Evolutionary conservation across 495 filamentous ascomycete species (phyloP).

Genomic region (Podospora didyma): DNA sequence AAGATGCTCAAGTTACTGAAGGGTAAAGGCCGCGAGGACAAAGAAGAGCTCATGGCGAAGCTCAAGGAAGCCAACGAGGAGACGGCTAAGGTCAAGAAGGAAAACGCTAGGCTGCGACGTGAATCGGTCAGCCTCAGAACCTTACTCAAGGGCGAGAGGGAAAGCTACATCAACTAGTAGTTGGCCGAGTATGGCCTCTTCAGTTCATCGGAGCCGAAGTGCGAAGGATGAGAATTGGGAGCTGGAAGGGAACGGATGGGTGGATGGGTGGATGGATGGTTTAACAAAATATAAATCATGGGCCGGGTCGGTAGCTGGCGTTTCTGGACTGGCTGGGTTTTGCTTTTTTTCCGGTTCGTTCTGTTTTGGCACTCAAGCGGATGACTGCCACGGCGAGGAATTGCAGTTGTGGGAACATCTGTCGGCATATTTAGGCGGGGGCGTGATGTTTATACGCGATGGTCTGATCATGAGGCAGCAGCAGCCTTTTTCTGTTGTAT

Average conservation of each 20-base stretch:
- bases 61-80: slow-evolving; percentile 67
- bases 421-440: no score
- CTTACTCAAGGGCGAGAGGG: slow-evolving; percentile 36
- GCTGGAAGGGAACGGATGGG: not conserved
- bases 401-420: no score
- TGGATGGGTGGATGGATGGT: not conserved
- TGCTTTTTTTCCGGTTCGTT: not conserved
- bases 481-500: no score
- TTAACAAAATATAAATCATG: not conserved
- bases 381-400: no score
- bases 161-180: not conserved
- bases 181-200: not conserved
- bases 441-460: no score
- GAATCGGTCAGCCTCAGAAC: slow-evolving; percentile 49
- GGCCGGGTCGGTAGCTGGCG: not conserved
- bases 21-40: slow-evolving; percentile 63
- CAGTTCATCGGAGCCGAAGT: no score
- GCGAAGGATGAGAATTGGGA: no score
- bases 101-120: slow-evolving; percentile 59
- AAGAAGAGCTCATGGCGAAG: slow-evolving; percentile 65
- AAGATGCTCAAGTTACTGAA: slow-evolving; percentile 74
- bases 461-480: no score
- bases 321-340: no score
- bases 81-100: slow-evolving; percentile 66
- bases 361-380: not conserved